Evolutionary conservation across 1,139 yeast genomes (phyloP).

Genomic region (Arxiozyma bovina): DNA sequence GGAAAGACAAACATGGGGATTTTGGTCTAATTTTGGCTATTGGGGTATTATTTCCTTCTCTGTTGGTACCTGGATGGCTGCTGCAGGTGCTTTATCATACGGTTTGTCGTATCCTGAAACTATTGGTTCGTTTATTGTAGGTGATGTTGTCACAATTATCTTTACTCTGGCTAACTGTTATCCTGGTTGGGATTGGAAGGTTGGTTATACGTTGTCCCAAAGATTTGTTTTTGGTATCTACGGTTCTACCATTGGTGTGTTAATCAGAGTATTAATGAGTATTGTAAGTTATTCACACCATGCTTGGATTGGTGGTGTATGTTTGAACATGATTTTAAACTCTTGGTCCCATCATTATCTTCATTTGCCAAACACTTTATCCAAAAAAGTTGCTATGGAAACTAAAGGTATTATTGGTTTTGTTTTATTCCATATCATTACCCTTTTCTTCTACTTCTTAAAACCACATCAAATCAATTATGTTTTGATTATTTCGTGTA

Average conservation of each 20-base stretch:
- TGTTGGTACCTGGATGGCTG: slow-evolving; percentile 38
- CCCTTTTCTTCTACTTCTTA: slow-evolving; percentile 33
- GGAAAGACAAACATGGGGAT: slow-evolving; percentile 35
- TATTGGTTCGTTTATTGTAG: slow-evolving; percentile 36
- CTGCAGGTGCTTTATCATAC: slow-evolving; percentile 34
- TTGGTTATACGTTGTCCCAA: slow-evolving; percentile 40
- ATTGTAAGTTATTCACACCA: slow-evolving; percentile 38
- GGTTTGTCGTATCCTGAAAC: slow-evolving; percentile 37
- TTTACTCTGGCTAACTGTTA: slow-evolving; percentile 37
- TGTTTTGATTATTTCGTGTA: slow-evolving; percentile 34
- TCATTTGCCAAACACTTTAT: slow-evolving; percentile 32
- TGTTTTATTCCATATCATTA: slow-evolving; percentile 35
- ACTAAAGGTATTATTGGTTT: slow-evolving; percentile 38
- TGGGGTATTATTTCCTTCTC: slow-evolving; percentile 37
- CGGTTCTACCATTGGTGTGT: slow-evolving; percentile 37
- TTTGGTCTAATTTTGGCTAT: slow-evolving; percentile 35
- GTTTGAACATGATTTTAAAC: slow-evolving; percentile 32
- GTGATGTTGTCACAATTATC: slow-evolving; percentile 35
- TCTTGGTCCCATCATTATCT: slow-evolving; percentile 33
- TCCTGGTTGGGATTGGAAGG: slow-evolving; percentile 39
- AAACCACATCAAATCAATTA: slow-evolving; percentile 35
- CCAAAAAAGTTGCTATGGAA: slow-evolving; percentile 33
- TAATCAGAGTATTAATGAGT: slow-evolving; percentile 36
- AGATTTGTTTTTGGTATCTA: slow-evolving; percentile 40
- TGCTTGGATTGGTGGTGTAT: slow-evolving; percentile 37